phyloP scores from a whole-genome alignment of 495 filamentous ascomycete species.

The Penicillium ucsense region DNA sequence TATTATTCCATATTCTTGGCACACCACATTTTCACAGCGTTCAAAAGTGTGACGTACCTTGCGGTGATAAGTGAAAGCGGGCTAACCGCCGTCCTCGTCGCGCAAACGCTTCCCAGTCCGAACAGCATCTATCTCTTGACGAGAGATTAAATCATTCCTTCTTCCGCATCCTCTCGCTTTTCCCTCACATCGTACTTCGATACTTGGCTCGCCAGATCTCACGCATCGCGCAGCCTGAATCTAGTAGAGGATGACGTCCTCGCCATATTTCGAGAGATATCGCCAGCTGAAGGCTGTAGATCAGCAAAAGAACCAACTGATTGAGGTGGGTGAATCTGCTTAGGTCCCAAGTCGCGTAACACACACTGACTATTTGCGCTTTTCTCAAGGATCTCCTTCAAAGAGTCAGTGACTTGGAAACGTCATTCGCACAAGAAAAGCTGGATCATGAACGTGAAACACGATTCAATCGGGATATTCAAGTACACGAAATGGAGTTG shows the following conservation, averaged over 20 bases:
- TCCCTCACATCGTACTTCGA: too few species aligned
- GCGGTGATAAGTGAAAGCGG: background rate
- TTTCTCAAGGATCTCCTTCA: conserved; percentile 36
- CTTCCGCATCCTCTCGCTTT: conserved; percentile 1
- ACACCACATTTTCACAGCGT: too few species aligned
- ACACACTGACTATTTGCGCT: conserved; percentile 10
- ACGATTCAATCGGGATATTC: conserved; percentile 46
- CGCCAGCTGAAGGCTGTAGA: conserved; percentile 37
- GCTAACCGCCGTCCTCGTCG: conserved; percentile 6
- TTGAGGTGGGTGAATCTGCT: conserved; percentile 29
- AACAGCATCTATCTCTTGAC: conserved; percentile 5
- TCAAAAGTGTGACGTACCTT: too few species aligned
- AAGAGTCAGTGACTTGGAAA: conserved; percentile 37
- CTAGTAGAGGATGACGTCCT: conserved; percentile 17
- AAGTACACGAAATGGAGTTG: conserved; percentile 43
- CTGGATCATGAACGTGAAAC: conserved; percentile 45
- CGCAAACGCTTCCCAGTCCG: conserved; percentile 9
- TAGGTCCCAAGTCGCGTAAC: conserved; percentile 1
- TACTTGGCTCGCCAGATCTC: too few species aligned
- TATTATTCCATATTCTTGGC: too few species aligned
- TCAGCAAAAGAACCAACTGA: conserved; percentile 43
- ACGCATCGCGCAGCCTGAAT: too few species aligned
- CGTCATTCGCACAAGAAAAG: conserved; percentile 38
- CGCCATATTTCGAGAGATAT: conserved; percentile 36
- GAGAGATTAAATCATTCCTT: conserved; percentile 6